A percentile compares a stretch with the other conserved stretches of the same genome.
Conservation (phyloP, 345 rosid genomes). For the Populus alba region DNA sequence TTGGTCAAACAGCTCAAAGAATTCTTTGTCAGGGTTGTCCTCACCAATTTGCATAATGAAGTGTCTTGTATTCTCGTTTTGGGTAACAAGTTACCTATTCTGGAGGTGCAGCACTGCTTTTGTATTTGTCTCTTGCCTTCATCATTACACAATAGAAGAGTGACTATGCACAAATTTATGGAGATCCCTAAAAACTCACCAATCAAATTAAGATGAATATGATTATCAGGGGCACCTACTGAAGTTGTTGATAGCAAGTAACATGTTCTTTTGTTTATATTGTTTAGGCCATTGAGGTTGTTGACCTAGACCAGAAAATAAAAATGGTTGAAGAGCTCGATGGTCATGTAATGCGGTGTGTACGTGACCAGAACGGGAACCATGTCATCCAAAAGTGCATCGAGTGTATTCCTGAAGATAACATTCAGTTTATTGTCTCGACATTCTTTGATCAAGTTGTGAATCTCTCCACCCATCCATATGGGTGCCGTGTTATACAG, state of each 20-base stretch:
- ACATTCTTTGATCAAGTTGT: constrained; percentile 91
- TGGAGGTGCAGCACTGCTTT: neutral
- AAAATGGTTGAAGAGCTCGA: constrained; percentile 92
- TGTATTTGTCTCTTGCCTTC: neutral
- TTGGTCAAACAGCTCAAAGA: neutral
- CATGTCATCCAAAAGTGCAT: constrained; percentile 97
- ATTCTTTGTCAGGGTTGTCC: neutral
- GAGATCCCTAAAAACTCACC: neutral
- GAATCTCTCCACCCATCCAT: constrained; percentile 82
- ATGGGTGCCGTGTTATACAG: constrained; percentile 98
- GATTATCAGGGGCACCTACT: neutral
- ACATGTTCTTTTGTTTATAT: constrained; percentile 1
- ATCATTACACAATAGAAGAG: neutral
- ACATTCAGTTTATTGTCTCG: constrained; percentile 68
- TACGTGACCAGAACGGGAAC: constrained; percentile 96
- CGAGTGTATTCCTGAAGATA: constrained; percentile 87
- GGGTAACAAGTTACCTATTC: neutral
- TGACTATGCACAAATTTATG: neutral
- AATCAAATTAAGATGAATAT: neutral
- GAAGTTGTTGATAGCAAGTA: neutral
- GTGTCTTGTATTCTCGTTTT: neutral
- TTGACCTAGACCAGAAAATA: constrained; percentile 81
- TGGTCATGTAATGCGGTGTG: constrained; percentile 89
- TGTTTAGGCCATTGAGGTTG: constrained; percentile 84
- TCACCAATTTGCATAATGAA: neutral